Base-by-base conservation (phyloP, 371 early-diverging fungal genomes). In the Actinomortierella wolfii region DNA sequence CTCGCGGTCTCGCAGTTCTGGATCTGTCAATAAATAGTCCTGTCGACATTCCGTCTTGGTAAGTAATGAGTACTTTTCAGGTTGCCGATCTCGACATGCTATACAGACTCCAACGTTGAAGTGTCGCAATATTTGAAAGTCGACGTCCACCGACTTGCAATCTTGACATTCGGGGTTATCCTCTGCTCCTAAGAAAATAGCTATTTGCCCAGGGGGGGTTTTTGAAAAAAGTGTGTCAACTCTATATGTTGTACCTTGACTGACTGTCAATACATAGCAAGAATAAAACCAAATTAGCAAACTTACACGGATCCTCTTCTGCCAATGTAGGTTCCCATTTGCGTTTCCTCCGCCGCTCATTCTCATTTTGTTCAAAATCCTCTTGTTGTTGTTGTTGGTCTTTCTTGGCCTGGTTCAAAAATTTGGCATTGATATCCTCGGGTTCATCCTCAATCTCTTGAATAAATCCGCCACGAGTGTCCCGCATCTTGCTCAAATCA, bases 21-120 rank as follows among this genome's bases (percentile, higher is more conserved):
- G 90, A 56, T 96, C 96, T 1, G 97, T 96, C 45, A 96, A 75
- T 28, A 96, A 73, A 64, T 96, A 96, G 62, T 96, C 97, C 81
- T 89, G 49, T 20, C 56, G 56, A 45, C 66, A 66, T 42, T 97
- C 97, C 4, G 97, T 95, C 68, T 97, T 97, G n/a, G 96, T 97
- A 51, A 96, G 79, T 49, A 97, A 83, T 39, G 90, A 88, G 64
- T 95, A 97, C 59, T 91, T 90, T 24, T 97, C 96, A 0, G 94
- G 89, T 20, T 80, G 78, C 8, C 76, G 65, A 20, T 91, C 89
- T 56, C 85, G 86, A 67, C 97, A 97, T 18, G 64, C 67, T 25
- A 81, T 63, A 71, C 97, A 97, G 24, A 96, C 92, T 21, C 59
- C 58, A 13, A 90, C 77, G 29, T 82, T 76, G 70, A 91, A 96